Conservation (phyloP, 176 grass and related monocot genomes). For the Dendrocalamus sinicus region DNA sequence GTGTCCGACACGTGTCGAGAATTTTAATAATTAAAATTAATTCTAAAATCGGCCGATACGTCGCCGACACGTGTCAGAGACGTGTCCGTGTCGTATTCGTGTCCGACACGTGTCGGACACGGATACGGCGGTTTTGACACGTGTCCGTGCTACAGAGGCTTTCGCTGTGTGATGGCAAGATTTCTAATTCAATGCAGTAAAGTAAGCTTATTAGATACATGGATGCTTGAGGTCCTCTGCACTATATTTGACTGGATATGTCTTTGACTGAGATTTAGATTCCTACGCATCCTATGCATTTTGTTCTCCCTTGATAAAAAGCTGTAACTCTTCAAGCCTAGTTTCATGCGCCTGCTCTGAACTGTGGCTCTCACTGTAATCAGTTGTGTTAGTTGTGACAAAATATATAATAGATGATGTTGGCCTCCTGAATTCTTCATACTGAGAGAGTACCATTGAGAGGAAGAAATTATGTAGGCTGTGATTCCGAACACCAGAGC, state of each 20-base stretch:
- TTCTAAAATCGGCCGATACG: no score
- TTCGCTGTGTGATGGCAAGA: not conserved
- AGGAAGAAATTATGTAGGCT: slow-evolving; percentile 18
- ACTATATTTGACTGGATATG: not conserved
- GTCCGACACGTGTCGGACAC: no score
- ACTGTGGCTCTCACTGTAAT: slow-evolving; percentile 8
- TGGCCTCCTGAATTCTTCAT: not conserved
- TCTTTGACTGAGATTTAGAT: not conserved
- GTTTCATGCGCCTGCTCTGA: not conserved
- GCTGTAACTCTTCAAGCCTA: not conserved
- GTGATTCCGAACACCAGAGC: not conserved
- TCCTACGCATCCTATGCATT: not conserved
- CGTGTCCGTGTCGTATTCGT: no score
- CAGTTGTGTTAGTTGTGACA: not conserved
- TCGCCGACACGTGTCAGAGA: no score
- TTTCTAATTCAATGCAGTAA: not conserved
- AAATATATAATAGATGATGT: not conserved
- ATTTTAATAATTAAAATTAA: no score
- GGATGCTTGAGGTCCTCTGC: not conserved
- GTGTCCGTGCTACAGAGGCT: no score
- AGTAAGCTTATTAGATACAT: not conserved
- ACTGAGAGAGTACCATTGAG: not conserved
- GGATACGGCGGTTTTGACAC: no score
- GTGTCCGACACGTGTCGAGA: no score
- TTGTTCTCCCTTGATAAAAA: not conserved